Percentiles rank a stretch among this genome's conserved stretches.
Conservation (phyloP, 768 basidiomycete genomes). For the Lactarius tabidus region DNA sequence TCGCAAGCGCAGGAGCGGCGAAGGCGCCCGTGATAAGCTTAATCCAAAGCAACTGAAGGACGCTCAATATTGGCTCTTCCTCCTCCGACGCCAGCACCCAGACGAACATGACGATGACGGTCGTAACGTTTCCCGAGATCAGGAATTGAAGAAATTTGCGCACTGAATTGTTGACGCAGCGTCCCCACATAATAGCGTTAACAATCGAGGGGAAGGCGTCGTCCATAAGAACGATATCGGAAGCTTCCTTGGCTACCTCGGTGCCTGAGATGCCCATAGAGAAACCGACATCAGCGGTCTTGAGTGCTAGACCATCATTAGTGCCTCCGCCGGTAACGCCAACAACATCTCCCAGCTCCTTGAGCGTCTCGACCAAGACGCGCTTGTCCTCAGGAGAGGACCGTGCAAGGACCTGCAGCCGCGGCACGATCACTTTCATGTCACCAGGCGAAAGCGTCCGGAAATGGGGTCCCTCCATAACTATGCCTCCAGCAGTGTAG, state of each 20-base stretch:
- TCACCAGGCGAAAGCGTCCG: slow-evolving; percentile 67
- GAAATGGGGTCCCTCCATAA: slow-evolving; percentile 98
- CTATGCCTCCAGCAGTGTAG: slow-evolving; percentile 86
- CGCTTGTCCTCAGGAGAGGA: slow-evolving; percentile 98
- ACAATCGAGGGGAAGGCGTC: slow-evolving; percentile 96
- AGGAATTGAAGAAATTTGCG: slow-evolving; percentile 98
- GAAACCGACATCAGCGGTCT: slow-evolving; percentile 94
- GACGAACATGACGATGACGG: slow-evolving; percentile 89
- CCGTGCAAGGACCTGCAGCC: slow-evolving; percentile 97
- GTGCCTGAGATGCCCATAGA: slow-evolving; percentile 96
- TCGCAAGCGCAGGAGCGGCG: slow-evolving; percentile 94
- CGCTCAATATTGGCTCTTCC: slow-evolving; percentile 84
- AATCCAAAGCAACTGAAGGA: slow-evolving; percentile 97
- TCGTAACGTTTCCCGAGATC: slow-evolving; percentile 89
- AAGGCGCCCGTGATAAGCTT: slow-evolving; percentile 99
- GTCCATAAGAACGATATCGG: slow-evolving; percentile 98
- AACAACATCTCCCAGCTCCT: slow-evolving; percentile 82
- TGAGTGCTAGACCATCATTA: slow-evolving; percentile 94
- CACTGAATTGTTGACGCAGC: slow-evolving; percentile 96
- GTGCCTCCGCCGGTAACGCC: slow-evolving; percentile 98
- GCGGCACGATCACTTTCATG: slow-evolving; percentile 79
- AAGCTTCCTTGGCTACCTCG: slow-evolving; percentile 99
- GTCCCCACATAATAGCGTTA: slow-evolving; percentile 98
- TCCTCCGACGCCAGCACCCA: slow-evolving; percentile 74
- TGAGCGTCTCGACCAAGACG: slow-evolving; percentile 85